Conservation (phyloP, 805 yeast genomes). For the Saturnispora sanitii region DNA sequence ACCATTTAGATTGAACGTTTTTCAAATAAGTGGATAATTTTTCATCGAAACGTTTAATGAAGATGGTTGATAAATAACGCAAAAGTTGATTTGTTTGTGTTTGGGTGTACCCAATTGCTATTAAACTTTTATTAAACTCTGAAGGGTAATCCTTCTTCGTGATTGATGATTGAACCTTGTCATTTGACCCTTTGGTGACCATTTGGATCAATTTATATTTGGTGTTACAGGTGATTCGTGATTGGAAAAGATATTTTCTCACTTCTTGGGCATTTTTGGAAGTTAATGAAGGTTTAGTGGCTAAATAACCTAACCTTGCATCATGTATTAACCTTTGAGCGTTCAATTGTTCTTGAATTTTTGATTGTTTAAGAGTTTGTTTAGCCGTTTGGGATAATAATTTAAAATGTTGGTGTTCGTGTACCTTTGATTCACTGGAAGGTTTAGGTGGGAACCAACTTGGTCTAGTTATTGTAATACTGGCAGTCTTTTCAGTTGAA, state of each 20-base stretch:
- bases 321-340: slow-evolving; percentile 25
- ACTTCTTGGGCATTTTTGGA: slow-evolving; percentile 24
- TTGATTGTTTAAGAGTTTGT: slow-evolving; percentile 24
- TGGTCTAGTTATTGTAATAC: slow-evolving; percentile 55
- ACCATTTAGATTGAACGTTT: slow-evolving; percentile 13
- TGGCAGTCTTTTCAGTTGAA: slow-evolving; percentile 48
- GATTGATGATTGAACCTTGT: background rate
- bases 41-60: slow-evolving; percentile 17
- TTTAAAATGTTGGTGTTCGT: slow-evolving; percentile 40
- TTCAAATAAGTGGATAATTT: slow-evolving; percentile 17
- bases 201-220: slow-evolving; percentile 18
- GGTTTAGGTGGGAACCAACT: slow-evolving; percentile 64
- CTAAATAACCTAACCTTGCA: slow-evolving; percentile 25
- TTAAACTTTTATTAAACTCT: background rate
- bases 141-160: background rate
- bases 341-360: slow-evolving; percentile 26
- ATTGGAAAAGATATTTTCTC: slow-evolving; percentile 27
- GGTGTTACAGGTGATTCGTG: slow-evolving; percentile 16
- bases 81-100: slow-evolving; percentile 12
- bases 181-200: background rate
- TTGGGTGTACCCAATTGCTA: slow-evolving; percentile 1
- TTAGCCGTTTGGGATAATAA: slow-evolving; percentile 25
- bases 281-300: slow-evolving; percentile 21
- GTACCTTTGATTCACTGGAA: slow-evolving; percentile 40
- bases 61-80: slow-evolving; percentile 18